Conservation (phyloP, 176 grass and related monocot genomes). For the Alloteropsis semialata region DNA sequence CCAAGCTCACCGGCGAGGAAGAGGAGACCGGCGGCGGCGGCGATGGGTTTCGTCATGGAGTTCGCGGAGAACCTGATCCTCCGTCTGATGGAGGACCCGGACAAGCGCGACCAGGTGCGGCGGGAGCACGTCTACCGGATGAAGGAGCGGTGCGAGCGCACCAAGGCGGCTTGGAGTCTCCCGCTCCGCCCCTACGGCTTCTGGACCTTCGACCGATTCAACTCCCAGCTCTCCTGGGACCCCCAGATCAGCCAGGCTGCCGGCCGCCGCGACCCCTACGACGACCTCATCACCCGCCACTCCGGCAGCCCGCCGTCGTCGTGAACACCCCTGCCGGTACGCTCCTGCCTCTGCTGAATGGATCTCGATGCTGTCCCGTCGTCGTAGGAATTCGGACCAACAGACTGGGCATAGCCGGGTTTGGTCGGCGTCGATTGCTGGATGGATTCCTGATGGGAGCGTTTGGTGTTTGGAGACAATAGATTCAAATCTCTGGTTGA, state of each 20-base stretch:
- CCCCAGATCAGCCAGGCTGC: slow-evolving; percentile 77
- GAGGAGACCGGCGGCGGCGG: not conserved
- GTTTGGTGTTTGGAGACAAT: not conserved
- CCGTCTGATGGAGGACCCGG: slow-evolving; percentile 89
- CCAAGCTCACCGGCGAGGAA: not conserved
- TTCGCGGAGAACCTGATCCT: slow-evolving; percentile 98
- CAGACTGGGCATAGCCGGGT: not conserved
- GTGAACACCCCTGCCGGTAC: slow-evolving; percentile 1
- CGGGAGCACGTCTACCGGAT: slow-evolving; percentile 77
- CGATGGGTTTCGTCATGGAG: slow-evolving; percentile 96
- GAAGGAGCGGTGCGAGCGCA: slow-evolving; percentile 76
- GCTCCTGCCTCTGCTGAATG: not conserved
- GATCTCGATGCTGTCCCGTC: not conserved
- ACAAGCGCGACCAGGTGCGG: slow-evolving; percentile 68
- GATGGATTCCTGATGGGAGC: not conserved
- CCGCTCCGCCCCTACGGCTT: slow-evolving; percentile 89
- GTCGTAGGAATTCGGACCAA: not conserved
- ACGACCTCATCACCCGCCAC: slow-evolving; percentile 63
- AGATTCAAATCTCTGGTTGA: not conserved
- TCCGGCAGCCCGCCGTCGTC: slow-evolving; percentile 4
- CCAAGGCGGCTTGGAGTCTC: slow-evolving; percentile 84
- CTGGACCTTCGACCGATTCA: slow-evolving; percentile 98
- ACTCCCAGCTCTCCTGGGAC: slow-evolving; percentile 77
- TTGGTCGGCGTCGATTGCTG: not conserved
- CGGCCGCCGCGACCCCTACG: slow-evolving; percentile 95